These are phyloP conservation scores for Fallopia convolvulus DNA, from an alignment of 148 eudicot species.

Conservation along the genomic window DNA sequence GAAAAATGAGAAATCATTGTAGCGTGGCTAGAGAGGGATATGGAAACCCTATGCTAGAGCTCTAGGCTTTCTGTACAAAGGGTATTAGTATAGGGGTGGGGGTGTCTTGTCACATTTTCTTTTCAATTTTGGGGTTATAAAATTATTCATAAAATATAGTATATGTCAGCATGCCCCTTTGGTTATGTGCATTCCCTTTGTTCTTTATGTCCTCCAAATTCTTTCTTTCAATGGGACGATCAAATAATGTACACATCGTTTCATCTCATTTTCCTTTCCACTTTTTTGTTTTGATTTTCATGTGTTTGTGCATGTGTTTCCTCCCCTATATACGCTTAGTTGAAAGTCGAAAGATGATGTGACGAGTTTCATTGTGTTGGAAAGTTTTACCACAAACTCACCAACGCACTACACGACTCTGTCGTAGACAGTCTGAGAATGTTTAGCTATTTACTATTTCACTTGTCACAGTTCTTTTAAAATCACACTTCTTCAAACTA, in stretches of 20 bases:
- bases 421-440: neutral
- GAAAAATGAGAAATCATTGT: neutral
- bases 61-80: neutral
- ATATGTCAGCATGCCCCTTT: neutral
- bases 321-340: neutral
- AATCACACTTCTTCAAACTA: too few species aligned
- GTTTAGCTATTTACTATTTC: neutral
- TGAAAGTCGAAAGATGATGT: neutral
- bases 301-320: neutral
- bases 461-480: neutral
- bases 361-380: neutral
- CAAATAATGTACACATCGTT: neutral
- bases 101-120: slow-evolving; percentile 5
- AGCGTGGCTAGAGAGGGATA: neutral
- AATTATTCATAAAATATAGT: neutral
- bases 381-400: neutral
- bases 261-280: neutral
- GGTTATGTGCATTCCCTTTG: neutral
- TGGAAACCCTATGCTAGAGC: neutral
- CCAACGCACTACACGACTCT: neutral
- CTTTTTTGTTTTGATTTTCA: neutral
- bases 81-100: neutral
- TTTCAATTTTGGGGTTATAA: neutral
- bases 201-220: neutral
- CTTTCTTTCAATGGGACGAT: neutral